Evolutionary conservation across 768 basidiomycete genomes (phyloP).

Genomic region (Pisolithus orientalis): DNA sequence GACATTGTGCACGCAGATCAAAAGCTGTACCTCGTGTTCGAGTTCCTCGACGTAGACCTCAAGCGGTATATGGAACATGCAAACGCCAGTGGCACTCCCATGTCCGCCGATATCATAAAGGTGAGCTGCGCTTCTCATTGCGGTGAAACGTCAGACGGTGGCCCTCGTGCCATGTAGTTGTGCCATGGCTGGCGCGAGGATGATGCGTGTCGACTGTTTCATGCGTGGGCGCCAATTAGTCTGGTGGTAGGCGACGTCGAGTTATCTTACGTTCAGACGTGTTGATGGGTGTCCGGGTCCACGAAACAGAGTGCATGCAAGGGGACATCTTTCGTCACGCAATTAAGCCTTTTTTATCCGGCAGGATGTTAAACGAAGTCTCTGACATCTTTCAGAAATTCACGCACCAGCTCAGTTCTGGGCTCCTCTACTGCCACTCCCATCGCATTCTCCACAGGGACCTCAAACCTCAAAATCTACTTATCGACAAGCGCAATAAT

Average conservation of each 20-base stretch:
- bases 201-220: slow-evolving; percentile 15
- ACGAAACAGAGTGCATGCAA: background rate
- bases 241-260: background rate
- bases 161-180: slow-evolving; percentile 1
- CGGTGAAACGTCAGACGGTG: background rate
- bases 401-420: slow-evolving; percentile 87
- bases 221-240: slow-evolving; percentile 5
- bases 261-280: background rate
- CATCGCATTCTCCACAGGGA: slow-evolving; percentile 96
- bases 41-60: slow-evolving; percentile 94
- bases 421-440: slow-evolving; percentile 90
- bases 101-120: slow-evolving; percentile 73
- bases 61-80: slow-evolving; percentile 95
- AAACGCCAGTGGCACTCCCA: slow-evolving; percentile 63
- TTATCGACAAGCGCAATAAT: slow-evolving; percentile 86
- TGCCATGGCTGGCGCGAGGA: slow-evolving; percentile 23
- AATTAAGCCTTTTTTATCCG: background rate
- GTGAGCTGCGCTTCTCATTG: slow-evolving; percentile 37
- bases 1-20: slow-evolving; percentile 97
- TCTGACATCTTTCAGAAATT: slow-evolving; percentile 66
- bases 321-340: background rate
- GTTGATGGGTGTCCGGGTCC: background rate
- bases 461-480: slow-evolving; percentile 91
- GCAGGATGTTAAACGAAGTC: slow-evolving; percentile 7
- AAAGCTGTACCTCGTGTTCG: slow-evolving; percentile 96